phyloP scores from a whole-genome alignment of 1,139 yeast genomes.

The Debaryomycetaceae sp. region DNA sequence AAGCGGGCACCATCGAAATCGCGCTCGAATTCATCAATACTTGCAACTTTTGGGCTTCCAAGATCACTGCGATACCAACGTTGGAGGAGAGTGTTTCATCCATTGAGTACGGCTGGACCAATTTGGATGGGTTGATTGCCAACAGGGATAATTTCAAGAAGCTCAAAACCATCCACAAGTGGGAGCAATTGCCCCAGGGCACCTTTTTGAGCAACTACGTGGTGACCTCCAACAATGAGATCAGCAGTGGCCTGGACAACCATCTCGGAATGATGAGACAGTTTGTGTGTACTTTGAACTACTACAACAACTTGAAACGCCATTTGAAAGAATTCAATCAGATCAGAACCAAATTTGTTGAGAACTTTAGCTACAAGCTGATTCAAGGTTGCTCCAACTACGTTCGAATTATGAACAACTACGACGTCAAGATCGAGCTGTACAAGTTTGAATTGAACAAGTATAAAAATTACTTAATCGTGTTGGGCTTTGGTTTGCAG shows the following conservation, averaged over 20 bases:
- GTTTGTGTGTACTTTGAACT: constrained; percentile 40
- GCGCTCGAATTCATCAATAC: constrained; percentile 72
- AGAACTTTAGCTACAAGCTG: constrained; percentile 24
- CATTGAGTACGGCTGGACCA: constrained; percentile 80
- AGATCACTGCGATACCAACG: constrained; percentile 76
- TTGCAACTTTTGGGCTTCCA: constrained; percentile 88
- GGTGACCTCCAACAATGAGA: constrained; percentile 15
- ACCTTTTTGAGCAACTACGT: constrained; percentile 37
- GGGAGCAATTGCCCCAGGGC: constrained; percentile 43
- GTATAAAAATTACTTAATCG: constrained; percentile 43
- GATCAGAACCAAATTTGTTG: constrained; percentile 27
- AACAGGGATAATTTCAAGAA: constrained; percentile 32
- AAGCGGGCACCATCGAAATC: constrained; percentile 62
- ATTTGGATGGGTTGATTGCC: constrained; percentile 33
- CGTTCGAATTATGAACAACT: constrained; percentile 32
- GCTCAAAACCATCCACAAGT: constrained; percentile 30
- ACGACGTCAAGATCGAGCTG: constrained; percentile 35
- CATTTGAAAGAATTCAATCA: constrained; percentile 33
- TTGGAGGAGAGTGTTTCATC: constrained; percentile 60
- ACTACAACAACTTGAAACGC: constrained; percentile 38
- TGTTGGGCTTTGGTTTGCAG: constrained; percentile 46
- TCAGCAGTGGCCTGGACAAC: constrained; percentile 15
- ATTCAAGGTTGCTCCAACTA: constrained; percentile 31
- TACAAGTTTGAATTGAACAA: constrained; percentile 42
- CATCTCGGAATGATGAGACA: constrained; percentile 46